Evolutionary conservation across 2,329 filamentous ascomycete genomes (phyloP).

Genomic region (Colletotrichum endophyticum): DNA sequence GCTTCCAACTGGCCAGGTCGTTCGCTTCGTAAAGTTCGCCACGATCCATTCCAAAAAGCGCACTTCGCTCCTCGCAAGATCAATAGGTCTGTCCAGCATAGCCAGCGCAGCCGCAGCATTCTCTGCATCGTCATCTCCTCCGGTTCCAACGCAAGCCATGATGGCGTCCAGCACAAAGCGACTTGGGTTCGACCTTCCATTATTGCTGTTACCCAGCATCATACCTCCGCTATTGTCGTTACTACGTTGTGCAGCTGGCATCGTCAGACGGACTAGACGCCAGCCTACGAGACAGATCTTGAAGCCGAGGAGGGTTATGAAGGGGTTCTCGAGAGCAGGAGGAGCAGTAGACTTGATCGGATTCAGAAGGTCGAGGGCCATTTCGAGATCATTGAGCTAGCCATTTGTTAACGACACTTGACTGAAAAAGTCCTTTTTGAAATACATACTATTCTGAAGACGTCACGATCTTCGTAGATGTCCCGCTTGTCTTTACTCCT

Average conservation of each 20-base stretch:
- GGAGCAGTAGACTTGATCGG: not conserved
- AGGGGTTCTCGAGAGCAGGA: slow-evolving; percentile 1
- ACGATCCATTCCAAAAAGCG: slow-evolving; percentile 4
- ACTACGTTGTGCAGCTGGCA: not conserved
- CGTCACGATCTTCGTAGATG: slow-evolving; percentile 1
- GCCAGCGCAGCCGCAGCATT: not conserved
- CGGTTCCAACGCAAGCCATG: not conserved
- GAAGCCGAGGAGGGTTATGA: slow-evolving; percentile 4
- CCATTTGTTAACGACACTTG: not conserved
- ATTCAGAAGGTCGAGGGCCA: not conserved
- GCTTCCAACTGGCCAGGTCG: slow-evolving; percentile 2
- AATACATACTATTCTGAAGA: not conserved
- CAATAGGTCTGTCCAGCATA: not conserved
- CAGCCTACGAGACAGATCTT: slow-evolving; percentile 6
- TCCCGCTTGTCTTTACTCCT: not conserved
- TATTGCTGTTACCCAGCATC: not conserved
- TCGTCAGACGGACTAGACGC: slow-evolving; percentile 5
- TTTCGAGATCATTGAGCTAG: not conserved
- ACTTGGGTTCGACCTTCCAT: not conserved
- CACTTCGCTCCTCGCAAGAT: not conserved
- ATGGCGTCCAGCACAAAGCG: slow-evolving; percentile 6
- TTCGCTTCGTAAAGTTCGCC: not conserved
- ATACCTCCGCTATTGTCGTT: not conserved
- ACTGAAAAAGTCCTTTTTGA: no score
- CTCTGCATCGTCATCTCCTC: not conserved